phyloP scores from a whole-genome alignment of 768 basidiomycete genomes.

The Serendipita vermifera region DNA sequence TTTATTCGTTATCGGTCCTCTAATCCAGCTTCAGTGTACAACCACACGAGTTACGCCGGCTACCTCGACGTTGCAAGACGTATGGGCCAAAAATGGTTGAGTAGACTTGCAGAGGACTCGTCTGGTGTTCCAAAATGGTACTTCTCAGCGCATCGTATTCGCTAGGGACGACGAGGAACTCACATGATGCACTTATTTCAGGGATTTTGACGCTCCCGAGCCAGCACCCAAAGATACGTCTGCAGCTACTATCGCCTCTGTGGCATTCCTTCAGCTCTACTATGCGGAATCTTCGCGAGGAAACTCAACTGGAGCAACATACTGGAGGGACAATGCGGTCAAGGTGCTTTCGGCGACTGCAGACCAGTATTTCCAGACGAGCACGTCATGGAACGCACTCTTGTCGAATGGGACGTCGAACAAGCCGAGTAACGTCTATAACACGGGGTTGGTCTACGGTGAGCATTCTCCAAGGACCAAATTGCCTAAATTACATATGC shows the following conservation, averaged over 20 bases:
- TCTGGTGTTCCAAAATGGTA: slow-evolving; percentile 5
- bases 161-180: background rate
- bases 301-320: slow-evolving; percentile 6
- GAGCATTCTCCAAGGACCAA: slow-evolving; percentile 10
- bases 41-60: slow-evolving; percentile 33
- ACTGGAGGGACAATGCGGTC: slow-evolving; percentile 5
- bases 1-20: too few species aligned
- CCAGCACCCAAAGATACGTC: slow-evolving; percentile 11
- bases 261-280: slow-evolving; percentile 7
- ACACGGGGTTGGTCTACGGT: slow-evolving; percentile 50
- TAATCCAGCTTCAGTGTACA: slow-evolving; percentile 36
- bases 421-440: slow-evolving; percentile 26
- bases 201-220: slow-evolving; percentile 15
- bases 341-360: slow-evolving; percentile 39
- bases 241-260: slow-evolving; percentile 13
- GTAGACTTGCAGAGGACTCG: background rate
- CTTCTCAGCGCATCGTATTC: background rate
- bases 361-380: slow-evolving; percentile 38
- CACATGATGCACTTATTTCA: background rate
- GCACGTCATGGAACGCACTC: slow-evolving; percentile 45
- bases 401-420: slow-evolving; percentile 57
- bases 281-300: slow-evolving; percentile 2
- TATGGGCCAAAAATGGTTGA: slow-evolving; percentile 23
- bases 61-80: slow-evolving; percentile 50
- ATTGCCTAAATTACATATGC: background rate